phyloP scores from a whole-genome alignment of 2,329 filamentous ascomycete species.

The Aspergillus tubingensis region DNA sequence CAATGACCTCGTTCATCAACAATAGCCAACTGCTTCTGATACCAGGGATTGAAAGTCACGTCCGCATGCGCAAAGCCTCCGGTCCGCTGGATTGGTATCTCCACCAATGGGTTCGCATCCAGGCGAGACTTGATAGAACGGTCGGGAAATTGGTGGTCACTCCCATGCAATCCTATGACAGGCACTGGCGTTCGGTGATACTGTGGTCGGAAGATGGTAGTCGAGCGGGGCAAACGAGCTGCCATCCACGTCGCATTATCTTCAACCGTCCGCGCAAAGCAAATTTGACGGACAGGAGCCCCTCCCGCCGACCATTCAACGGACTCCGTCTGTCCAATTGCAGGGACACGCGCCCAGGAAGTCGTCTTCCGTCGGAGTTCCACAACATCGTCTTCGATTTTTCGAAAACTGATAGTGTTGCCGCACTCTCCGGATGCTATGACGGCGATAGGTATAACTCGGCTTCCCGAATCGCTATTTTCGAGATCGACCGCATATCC shows the following conservation, averaged over 20 bases:
- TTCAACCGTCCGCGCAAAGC: conserved; percentile 50
- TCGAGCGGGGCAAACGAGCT: conserved; percentile 50
- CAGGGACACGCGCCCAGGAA: conserved; percentile 41
- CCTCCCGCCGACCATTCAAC: conserved; percentile 53
- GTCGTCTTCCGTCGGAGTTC: conserved; percentile 21
- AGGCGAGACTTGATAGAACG: conserved; percentile 43
- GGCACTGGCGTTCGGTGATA: conserved; percentile 35
- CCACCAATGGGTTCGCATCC: conserved; percentile 50
- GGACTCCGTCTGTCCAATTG: conserved; percentile 44
- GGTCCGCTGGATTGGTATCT: conserved; percentile 46
- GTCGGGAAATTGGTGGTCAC: conserved; percentile 13
- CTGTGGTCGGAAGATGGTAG: conserved; percentile 51
- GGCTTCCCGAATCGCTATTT: conserved; percentile 26
- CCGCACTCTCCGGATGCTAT: conserved; percentile 48
- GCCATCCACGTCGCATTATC: conserved; percentile 51
- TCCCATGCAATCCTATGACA: conserved; percentile 18
- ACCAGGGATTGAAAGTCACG: conserved; percentile 62
- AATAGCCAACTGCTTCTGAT: conserved; percentile 58
- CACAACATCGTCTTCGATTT: conserved; percentile 32
- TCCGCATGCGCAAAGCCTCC: conserved; percentile 54
- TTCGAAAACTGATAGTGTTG: conserved; percentile 50
- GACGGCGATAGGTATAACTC: conserved; percentile 40
- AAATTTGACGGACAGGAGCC: conserved; percentile 56
- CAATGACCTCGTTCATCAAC: conserved; percentile 57
- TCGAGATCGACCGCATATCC: conserved; percentile 49